Conservation (phyloP, 331 rosid species). For the Malus hybrid region DNA sequence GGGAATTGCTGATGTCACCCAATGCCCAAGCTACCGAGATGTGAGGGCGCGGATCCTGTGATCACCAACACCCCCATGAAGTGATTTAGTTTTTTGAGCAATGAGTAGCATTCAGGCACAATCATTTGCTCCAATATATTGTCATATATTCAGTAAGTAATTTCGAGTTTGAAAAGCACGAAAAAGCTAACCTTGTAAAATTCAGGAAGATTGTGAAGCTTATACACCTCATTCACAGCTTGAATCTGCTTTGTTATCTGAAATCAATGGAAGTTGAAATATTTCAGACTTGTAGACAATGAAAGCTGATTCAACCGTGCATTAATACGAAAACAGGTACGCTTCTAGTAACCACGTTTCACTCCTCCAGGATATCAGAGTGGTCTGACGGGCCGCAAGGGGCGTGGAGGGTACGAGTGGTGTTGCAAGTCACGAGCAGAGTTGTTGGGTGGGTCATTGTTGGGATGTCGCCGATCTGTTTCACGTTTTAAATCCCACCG, state of each 20-base stretch:
- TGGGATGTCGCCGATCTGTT: no score
- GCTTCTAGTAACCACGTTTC: not conserved
- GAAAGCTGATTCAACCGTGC: not conserved
- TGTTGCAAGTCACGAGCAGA: not conserved
- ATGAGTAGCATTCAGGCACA: not conserved
- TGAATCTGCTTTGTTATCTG: constrained; percentile 80
- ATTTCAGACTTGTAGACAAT: not conserved
- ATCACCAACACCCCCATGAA: not conserved
- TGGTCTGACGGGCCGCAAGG: no score
- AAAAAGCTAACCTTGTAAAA: constrained; percentile 25
- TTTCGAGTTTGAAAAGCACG: no score
- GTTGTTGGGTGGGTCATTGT: no score
- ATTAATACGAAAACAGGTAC: not conserved
- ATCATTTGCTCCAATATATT: not conserved
- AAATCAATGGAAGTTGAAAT: constrained; percentile 13
- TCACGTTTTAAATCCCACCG: no score
- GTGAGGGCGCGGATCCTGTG: constrained; percentile 84
- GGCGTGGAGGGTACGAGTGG: no score
- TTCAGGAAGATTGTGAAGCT: constrained; percentile 52
- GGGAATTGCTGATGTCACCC: constrained; percentile 48
- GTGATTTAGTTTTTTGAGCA: not conserved
- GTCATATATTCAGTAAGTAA: no score
- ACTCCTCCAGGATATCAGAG: no score
- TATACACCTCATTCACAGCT: constrained; percentile 64
- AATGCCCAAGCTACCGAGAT: constrained; percentile 80